A percentile compares a stretch with the other conserved stretches of the same genome.
Conservation (phyloP, 2,329 filamentous ascomycete genomes). For the Metarhizium sp. region DNA sequence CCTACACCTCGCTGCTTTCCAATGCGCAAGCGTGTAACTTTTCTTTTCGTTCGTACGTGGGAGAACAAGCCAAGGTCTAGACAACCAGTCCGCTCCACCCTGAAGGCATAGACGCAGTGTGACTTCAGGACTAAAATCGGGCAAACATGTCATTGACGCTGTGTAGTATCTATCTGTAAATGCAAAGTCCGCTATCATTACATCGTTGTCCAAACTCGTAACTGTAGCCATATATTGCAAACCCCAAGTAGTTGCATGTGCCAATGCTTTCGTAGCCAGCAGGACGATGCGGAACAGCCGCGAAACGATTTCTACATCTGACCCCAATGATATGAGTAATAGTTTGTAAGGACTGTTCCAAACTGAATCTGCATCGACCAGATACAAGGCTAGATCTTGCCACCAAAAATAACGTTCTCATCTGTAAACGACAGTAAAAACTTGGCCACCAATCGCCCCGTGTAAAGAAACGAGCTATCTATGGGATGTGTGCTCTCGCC, state of each 20-base stretch:
- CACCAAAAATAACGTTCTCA: conserved; percentile 37
- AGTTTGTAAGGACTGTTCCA: background rate
- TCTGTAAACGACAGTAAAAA: conserved; percentile 47
- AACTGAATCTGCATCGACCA: background rate
- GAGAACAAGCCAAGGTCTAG: conserved; percentile 55
- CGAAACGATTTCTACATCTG: background rate
- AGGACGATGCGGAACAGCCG: background rate
- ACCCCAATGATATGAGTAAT: too few relatives aligned
- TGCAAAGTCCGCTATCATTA: background rate
- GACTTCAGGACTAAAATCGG: conserved; percentile 55
- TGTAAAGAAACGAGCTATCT: conserved; percentile 41
- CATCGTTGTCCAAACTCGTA: background rate
- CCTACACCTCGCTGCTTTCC: conserved; percentile 50
- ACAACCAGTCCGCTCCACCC: conserved; percentile 61
- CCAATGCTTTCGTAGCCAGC: background rate
- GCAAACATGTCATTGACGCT: conserved; percentile 37
- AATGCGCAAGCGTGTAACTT: conserved; percentile 51
- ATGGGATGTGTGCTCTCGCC: conserved; percentile 36
- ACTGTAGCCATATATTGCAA: background rate
- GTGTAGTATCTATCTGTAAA: background rate
- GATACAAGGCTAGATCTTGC: conserved; percentile 10
- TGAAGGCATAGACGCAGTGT: conserved; percentile 47
- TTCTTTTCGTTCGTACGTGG: conserved; percentile 51
- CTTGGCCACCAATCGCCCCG: conserved; percentile 41
- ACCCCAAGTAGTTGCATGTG: background rate